phyloP scores from a whole-genome alignment of 495 filamentous ascomycete species.

The Talaromyces borbonicus region DNA sequence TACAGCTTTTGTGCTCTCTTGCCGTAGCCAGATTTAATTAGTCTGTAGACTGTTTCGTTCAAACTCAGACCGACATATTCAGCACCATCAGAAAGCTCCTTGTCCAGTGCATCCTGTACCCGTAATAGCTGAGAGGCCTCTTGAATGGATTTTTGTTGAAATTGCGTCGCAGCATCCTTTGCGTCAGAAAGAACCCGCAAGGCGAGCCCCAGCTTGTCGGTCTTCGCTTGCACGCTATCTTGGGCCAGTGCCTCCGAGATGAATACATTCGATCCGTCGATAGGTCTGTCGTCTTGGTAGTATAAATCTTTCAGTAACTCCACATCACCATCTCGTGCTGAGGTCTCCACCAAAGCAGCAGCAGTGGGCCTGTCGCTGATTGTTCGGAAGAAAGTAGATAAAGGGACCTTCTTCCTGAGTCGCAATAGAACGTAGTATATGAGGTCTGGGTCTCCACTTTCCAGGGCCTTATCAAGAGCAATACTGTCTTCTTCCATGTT shows the following conservation, averaged over 20 bases:
- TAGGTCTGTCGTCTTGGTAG: conserved; percentile 90
- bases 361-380: conserved; percentile 82
- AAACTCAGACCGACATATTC: conserved; percentile 77
- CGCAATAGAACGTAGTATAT: conserved; percentile 83
- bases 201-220: conserved; percentile 80
- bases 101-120: conserved; percentile 74
- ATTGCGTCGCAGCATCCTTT: conserved; percentile 55
- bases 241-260: conserved; percentile 68
- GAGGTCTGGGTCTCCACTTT: conserved; percentile 89
- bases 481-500: conserved; percentile 95
- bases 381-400: conserved; percentile 85
- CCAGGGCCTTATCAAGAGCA: conserved; percentile 92
- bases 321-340: conserved; percentile 62
- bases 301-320: conserved; percentile 91
- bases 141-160: conserved; percentile 65
- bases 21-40: conserved; percentile 63
- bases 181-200: conserved; percentile 72
- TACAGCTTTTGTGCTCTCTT: conserved; percentile 78
- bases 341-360: conserved; percentile 80
- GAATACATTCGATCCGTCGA: conserved; percentile 83
- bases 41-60: conserved; percentile 81
- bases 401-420: conserved; percentile 80
- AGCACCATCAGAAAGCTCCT: conserved; percentile 52
- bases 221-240: conserved; percentile 48
- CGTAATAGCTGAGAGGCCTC: conserved; percentile 73